Percentiles rank a stretch among this genome's conserved stretches.
Evolutionary conservation across 805 yeast genomes (phyloP).

Genomic region (Vanderwaltozyma polyspora): DNA sequence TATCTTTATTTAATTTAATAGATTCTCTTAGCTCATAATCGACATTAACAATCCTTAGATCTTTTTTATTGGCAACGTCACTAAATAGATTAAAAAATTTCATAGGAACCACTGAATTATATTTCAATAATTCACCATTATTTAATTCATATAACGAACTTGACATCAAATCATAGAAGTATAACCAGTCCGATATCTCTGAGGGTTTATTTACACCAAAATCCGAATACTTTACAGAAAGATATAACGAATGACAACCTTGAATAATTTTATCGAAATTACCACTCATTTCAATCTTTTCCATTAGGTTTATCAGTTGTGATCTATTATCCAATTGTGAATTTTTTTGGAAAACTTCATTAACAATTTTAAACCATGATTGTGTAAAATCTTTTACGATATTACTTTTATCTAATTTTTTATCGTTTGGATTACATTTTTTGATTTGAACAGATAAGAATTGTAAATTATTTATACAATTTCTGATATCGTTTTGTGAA

Average conservation of each 20-base stretch:
- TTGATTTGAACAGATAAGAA: slow-evolving; percentile 34
- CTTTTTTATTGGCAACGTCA: slow-evolving; percentile 38
- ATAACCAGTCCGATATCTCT: slow-evolving; percentile 63
- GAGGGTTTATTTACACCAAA: slow-evolving; percentile 49
- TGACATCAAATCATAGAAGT: slow-evolving; percentile 51
- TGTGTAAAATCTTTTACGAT: slow-evolving; percentile 45
- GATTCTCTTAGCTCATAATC: slow-evolving; percentile 25
- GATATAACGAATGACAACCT: slow-evolving; percentile 63
- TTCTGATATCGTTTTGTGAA: slow-evolving; percentile 75
- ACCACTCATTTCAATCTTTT: slow-evolving; percentile 35
- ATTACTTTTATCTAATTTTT: slow-evolving; percentile 10
- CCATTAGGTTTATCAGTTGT: slow-evolving; percentile 38
- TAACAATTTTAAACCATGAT: slow-evolving; percentile 59
- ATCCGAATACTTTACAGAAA: slow-evolving; percentile 53
- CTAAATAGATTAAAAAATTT: slow-evolving; percentile 56
- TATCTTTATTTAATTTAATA: slow-evolving; percentile 19
- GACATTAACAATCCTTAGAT: slow-evolving; percentile 21
- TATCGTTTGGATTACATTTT: too few species aligned
- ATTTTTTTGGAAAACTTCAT: slow-evolving; percentile 46
- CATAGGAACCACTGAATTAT: slow-evolving; percentile 45
- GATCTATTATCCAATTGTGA: slow-evolving; percentile 35
- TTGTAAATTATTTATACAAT: slow-evolving; percentile 74
- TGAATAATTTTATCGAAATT: slow-evolving; percentile 53
- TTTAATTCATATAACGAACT: slow-evolving; percentile 26
- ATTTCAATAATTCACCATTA: slow-evolving; percentile 39